phyloP scores from a whole-genome alignment of 2,329 filamentous ascomycete genomes.

The Monilinia aucupariae region DNA sequence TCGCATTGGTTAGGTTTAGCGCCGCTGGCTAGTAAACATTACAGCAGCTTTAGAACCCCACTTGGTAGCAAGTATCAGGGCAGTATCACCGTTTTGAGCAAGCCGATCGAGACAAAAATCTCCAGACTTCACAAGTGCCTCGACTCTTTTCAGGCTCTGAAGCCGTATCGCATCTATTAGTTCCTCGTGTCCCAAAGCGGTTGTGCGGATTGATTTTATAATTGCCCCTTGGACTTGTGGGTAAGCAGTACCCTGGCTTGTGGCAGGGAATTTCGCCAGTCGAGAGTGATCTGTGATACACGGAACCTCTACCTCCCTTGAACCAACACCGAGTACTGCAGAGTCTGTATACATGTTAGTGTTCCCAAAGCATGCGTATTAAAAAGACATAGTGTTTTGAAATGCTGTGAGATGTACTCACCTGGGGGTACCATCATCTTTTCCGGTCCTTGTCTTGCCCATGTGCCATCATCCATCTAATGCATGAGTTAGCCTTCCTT shows the following conservation, averaged over 20 bases:
- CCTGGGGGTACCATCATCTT: slow-evolving; percentile 18
- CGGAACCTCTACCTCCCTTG: slow-evolving; percentile 14
- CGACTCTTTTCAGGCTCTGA: background rate
- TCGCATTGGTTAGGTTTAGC: slow-evolving; percentile 11
- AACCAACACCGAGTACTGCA: slow-evolving; percentile 9
- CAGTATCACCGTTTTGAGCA: slow-evolving; percentile 11
- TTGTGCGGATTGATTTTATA: slow-evolving; percentile 11
- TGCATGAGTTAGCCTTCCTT: background rate
- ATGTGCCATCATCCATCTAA: slow-evolving; percentile 14
- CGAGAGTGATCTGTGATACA: slow-evolving; percentile 15
- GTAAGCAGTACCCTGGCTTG: slow-evolving; percentile 14
- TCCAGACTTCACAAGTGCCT: slow-evolving; percentile 10
- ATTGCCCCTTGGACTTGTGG: slow-evolving; percentile 15
- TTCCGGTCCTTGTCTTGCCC: slow-evolving; percentile 14
- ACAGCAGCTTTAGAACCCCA: background rate
- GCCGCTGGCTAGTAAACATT: slow-evolving; percentile 13
- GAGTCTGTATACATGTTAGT: slow-evolving; percentile 2
- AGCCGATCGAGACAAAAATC: slow-evolving; percentile 10
- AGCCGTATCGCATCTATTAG: slow-evolving; percentile 12
- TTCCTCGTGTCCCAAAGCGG: slow-evolving; percentile 6
- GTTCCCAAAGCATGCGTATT: background rate
- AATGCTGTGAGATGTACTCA: background rate
- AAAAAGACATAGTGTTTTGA: background rate
- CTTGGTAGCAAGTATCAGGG: slow-evolving; percentile 14
- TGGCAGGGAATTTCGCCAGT: slow-evolving; percentile 12